Conservation (phyloP, 345 rosid species). For the Gynandropsis gynandra region DNA sequence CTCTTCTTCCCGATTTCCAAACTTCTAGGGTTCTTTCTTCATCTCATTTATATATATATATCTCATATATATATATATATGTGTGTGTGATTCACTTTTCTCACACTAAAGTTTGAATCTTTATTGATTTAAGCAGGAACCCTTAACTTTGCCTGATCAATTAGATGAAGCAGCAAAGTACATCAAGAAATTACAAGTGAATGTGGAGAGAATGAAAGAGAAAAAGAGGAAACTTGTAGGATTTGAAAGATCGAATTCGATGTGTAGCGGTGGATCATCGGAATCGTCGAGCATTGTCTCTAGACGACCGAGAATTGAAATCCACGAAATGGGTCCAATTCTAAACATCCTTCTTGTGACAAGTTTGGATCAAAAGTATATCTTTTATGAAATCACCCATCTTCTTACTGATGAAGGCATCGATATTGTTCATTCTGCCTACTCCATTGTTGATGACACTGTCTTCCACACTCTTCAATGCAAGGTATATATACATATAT, state of each 20-base stretch:
- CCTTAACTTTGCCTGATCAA: conserved; percentile 23
- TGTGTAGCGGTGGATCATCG: conserved; percentile 19
- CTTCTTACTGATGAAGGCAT: conserved; percentile 24
- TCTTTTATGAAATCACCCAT: conserved; percentile 20
- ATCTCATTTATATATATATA: conserved; percentile 2
- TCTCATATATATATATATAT: conserved; percentile 6
- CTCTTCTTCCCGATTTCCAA: conserved; percentile 27
- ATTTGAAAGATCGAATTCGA: conserved; percentile 5
- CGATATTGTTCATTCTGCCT: conserved; percentile 28
- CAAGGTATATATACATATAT: conserved; percentile 17
- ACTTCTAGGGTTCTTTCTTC: conserved; percentile 22
- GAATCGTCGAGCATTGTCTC: conserved; percentile 12
- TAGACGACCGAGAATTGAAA: conserved; percentile 22
- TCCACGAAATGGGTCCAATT: conserved; percentile 24
- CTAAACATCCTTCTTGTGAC: conserved; percentile 26
- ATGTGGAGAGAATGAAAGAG: conserved; percentile 25
- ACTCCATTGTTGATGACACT: conserved; percentile 24
- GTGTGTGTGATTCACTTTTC: background rate
- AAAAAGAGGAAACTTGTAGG: conserved; percentile 17
- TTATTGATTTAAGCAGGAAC: conserved; percentile 16
- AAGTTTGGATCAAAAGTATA: conserved; percentile 25
- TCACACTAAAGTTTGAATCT: conserved; percentile 2
- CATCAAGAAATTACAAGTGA: conserved; percentile 28
- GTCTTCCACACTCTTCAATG: conserved; percentile 30
- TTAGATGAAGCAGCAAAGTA: conserved; percentile 31